Evolutionary conservation across 106 monocot genomes (phyloP), one percentile per base, ranked within the genome.

Genomic region (Hemerocallis citrina): DNA sequence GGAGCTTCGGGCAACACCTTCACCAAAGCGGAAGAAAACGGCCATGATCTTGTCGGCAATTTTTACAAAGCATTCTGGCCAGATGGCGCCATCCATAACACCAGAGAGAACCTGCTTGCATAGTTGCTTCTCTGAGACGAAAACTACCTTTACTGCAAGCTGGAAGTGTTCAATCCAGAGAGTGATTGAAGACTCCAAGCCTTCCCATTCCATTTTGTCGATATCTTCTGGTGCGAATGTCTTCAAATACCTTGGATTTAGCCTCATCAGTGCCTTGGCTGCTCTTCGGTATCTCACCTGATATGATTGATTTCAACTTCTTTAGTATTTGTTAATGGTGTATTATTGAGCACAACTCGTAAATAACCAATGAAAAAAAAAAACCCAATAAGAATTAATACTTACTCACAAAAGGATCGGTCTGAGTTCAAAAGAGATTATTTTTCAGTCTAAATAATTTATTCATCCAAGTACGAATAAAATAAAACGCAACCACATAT

Each of bases 11-110:
- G 78, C 70, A 17, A 83, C 82, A 39, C 82, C 82, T 57, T 83
- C 82, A 31, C 74, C 82, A 63, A 83, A 83, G 35, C 77, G 69
- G 67, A 83, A 74, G 77, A 83, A 83, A 24, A 78, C 82, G 15
- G 74, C 77, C 67, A 71, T 74, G 65, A 83, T 78, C 43, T 56
- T 57, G 67, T 77, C 82, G 28, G 82, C 74, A 52, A 83, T 74
- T 54, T 83, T 77, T 23, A 65, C 70, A 56, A 74, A 74, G 70
- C 82, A 83, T 48, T 74, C 77, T 2, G 74, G 65, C 77, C 82
- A 83, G 21, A 83, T 30, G 14, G 69, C 57, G 50, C 72, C 77
- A 38, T 62, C 71, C 74, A 74, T 70, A 46, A 78, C 7, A 15
- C 45, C 32, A 2, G 56, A 66, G 49, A 83, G 82, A 2, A 69